phyloP scores from a whole-genome alignment of 768 basidiomycete species.

The Podaxis carcinomalis region DNA sequence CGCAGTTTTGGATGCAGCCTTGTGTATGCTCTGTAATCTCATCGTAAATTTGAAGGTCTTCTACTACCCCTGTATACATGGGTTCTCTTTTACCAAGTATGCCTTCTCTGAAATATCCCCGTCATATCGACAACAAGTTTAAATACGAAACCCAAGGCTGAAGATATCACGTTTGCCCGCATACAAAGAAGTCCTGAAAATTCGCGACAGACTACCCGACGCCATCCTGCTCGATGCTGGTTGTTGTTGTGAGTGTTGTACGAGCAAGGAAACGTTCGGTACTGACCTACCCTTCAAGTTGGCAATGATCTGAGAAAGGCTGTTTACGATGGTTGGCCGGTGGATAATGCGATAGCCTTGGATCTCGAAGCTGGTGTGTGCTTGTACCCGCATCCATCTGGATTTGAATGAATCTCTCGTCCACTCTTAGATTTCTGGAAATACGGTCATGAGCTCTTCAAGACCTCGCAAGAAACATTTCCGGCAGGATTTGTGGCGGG shows the following conservation, averaged over 20 bases:
- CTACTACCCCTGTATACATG: conserved; percentile 32
- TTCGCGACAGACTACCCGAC: conserved; percentile 18
- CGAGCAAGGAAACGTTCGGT: not conserved
- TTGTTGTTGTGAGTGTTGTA: conserved; percentile 32
- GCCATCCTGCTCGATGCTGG: conserved; percentile 38
- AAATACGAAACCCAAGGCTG: conserved; percentile 13
- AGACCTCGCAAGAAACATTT: conserved; percentile 44
- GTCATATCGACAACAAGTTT: not conserved
- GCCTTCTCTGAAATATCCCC: not conserved
- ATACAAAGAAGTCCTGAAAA: conserved; percentile 25
- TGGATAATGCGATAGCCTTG: conserved; percentile 28
- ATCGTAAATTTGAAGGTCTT: conserved; percentile 20
- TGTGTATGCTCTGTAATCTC: not conserved
- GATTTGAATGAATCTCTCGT: not conserved
- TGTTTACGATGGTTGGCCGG: conserved; percentile 35
- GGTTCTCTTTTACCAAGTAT: conserved; percentile 31
- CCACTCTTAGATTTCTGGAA: conserved; percentile 48
- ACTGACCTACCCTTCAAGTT: conserved; percentile 21
- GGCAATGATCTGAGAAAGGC: conserved; percentile 36
- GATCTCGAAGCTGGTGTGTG: conserved; percentile 29
- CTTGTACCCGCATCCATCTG: not conserved
- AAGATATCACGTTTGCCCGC: conserved; percentile 30
- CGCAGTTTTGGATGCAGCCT: not conserved
- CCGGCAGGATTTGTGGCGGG: conserved; percentile 54
- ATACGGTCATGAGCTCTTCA: conserved; percentile 58